Conservation (phyloP, 2,329 filamentous ascomycete species). For the Ustulina deusta region DNA sequence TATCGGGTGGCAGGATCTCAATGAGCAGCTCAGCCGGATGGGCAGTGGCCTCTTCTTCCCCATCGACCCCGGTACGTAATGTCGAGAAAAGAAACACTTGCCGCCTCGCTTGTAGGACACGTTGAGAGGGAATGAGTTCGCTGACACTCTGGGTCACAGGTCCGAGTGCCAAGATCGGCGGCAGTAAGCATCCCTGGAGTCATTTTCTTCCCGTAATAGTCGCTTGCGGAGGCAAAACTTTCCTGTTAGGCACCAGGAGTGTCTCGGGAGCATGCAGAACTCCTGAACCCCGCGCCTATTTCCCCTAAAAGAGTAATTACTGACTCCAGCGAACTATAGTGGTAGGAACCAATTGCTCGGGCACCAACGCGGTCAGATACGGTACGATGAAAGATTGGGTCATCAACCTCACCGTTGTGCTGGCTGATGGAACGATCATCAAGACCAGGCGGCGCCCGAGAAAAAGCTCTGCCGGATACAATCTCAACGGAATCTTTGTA, state of each 20-base stretch:
- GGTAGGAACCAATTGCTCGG: slow-evolving; percentile 82
- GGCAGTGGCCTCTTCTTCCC: slow-evolving; percentile 87
- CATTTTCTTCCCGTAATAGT: no score
- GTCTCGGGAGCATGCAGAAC: no score
- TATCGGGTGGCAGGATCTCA: slow-evolving; percentile 92
- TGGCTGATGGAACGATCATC: slow-evolving; percentile 82
- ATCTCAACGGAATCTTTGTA: slow-evolving; percentile 82
- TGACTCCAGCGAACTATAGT: no score
- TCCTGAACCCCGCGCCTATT: no score
- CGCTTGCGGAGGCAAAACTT: no score
- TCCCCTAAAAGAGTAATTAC: no score
- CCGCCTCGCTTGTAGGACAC: neutral
- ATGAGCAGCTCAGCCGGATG: slow-evolving; percentile 75
- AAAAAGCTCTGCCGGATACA: slow-evolving; percentile 86
- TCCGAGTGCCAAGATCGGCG: slow-evolving; percentile 79
- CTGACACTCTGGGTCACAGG: slow-evolving; percentile 53
- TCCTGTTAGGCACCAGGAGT: no score
- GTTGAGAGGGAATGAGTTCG: slow-evolving; percentile 53
- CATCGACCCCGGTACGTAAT: slow-evolving; percentile 76
- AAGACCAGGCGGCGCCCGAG: slow-evolving; percentile 82
- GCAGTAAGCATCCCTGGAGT: no score
- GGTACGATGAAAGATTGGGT: slow-evolving; percentile 93
- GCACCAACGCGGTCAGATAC: slow-evolving; percentile 83
- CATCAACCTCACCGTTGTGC: slow-evolving; percentile 82
- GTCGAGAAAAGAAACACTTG: neutral